Conservation (phyloP, 257 asterid species). For the Paulownia fortunei region DNA sequence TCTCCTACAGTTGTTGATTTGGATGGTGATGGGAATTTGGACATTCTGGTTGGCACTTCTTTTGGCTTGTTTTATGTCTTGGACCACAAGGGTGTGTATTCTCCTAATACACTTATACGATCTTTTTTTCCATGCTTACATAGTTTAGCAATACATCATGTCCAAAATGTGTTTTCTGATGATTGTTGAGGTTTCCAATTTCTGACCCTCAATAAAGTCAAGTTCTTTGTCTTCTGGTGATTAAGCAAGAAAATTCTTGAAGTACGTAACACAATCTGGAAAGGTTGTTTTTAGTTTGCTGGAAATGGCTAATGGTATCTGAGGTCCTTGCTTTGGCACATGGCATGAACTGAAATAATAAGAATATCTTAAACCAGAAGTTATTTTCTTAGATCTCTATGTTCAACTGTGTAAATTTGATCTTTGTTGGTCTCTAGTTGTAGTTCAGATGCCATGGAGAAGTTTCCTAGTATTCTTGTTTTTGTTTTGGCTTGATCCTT, state of each 20-base stretch:
- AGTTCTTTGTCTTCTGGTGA: not conserved
- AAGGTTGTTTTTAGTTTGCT: not conserved
- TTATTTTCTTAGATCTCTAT: too few species aligned
- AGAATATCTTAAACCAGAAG: conserved; percentile 4
- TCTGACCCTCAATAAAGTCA: not conserved
- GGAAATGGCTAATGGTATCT: too few species aligned
- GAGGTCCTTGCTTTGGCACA: too few species aligned
- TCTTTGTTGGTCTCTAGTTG: not conserved
- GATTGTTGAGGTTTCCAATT: not conserved
- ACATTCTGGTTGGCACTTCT: conserved; percentile 96
- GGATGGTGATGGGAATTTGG: conserved; percentile 99
- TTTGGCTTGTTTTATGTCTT: conserved; percentile 93
- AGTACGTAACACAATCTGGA: not conserved
- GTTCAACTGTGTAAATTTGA: conserved; percentile 18
- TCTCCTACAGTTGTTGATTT: conserved; percentile 95
- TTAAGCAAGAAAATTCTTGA: not conserved
- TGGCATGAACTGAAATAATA: not conserved
- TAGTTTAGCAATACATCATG: conserved; percentile 1
- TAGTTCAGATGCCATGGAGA: conserved; percentile 1
- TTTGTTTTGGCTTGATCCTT: not conserved
- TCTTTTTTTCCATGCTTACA: not conserved
- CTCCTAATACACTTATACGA: conserved; percentile 20
- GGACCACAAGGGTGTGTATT: conserved; percentile 88
- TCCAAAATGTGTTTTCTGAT: not conserved
- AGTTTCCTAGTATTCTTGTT: not conserved